Evolutionary conservation across 805 yeast genomes (phyloP), one percentile per base, ranked within the genome.

Genomic region (Lipomyces chichibuensis): DNA sequence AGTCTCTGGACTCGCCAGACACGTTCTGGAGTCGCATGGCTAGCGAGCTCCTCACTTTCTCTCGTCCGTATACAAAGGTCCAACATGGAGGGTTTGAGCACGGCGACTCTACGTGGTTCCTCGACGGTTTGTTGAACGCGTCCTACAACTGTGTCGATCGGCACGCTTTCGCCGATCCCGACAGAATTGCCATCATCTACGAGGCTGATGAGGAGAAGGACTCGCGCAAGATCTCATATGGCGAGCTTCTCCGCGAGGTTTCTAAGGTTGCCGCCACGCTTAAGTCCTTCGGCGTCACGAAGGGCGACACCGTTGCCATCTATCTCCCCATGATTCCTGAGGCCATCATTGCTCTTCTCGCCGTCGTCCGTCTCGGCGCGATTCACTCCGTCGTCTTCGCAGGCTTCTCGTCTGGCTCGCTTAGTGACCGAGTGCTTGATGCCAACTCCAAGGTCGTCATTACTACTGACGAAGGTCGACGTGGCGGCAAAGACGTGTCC

Each of bases 251-350:
- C 75, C 85, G 87, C 75, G 88, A 91, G 72, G 97, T 94, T 57
- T 88, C 90, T 72, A 88, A 89, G 76, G 87, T 92, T 74, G 97
- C 98, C 13, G 93, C 90, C 73, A 89, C 91, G 55, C 84, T 95
- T 77, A 82, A 84, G 71, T 84, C 88, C 66, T 87, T 92, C 85
- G 99, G 99, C 65, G 94, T 94, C 73, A 82, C 84, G 73, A 91
- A 91, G 80, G 99, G 99, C 76, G 99, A 94, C 77, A 90, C 96
- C 33, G 98, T 94, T 66, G 98, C 98, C 60, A 90, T 94, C 66
- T 94, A 94, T 80, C 82, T 94, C 77, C 99, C 99, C 76, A 94
- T 95, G 99, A 93, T 93, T 69, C 96, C 98, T 60, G 97, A 93
- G 81, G 97, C 98, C 25, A 83, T 95, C 69, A 87, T 95, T 65